Evolutionary conservation across 2,329 filamentous ascomycete species (phyloP).

Genomic region (Orbilia quercus): DNA sequence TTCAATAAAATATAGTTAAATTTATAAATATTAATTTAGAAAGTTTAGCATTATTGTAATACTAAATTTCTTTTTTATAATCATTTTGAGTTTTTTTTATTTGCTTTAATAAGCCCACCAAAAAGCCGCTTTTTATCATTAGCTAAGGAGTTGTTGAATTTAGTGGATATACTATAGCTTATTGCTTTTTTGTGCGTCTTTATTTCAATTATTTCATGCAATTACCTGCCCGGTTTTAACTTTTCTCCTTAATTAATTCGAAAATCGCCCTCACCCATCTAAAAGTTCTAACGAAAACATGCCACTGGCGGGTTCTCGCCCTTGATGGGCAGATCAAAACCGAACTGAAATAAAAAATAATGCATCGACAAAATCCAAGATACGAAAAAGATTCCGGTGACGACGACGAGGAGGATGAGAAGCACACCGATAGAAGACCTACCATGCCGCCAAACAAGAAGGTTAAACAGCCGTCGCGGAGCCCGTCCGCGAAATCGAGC

Average conservation of each 20-base stretch:
- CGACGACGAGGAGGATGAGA: conserved; percentile 27
- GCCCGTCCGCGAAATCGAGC: conserved; percentile 9
- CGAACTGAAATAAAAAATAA: conserved; percentile 15
- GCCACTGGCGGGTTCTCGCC: not conserved
- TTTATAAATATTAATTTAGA: too few species aligned
- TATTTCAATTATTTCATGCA: too few species aligned
- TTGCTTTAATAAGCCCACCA: too few species aligned
- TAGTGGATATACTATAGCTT: too few species aligned
- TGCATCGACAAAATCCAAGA: conserved; percentile 25
- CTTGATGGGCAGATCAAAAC: conserved; percentile 6
- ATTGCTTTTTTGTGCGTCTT: too few species aligned
- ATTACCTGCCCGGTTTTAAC: not conserved
- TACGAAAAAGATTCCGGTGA: conserved; percentile 15
- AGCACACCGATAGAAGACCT: conserved; percentile 8
- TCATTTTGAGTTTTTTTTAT: too few species aligned
- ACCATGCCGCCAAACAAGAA: conserved; percentile 19
- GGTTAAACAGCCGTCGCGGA: conserved; percentile 1
- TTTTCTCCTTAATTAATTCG: not conserved
- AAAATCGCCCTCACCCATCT: not conserved
- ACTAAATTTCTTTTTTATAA: too few species aligned
- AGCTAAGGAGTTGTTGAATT: too few species aligned
- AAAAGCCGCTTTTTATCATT: too few species aligned
- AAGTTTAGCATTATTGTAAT: too few species aligned
- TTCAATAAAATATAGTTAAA: too few species aligned
- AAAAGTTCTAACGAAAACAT: not conserved